phyloP scores from a whole-genome alignment of 2,329 filamentous ascomycete species.

The Diaporthe longicolla region DNA sequence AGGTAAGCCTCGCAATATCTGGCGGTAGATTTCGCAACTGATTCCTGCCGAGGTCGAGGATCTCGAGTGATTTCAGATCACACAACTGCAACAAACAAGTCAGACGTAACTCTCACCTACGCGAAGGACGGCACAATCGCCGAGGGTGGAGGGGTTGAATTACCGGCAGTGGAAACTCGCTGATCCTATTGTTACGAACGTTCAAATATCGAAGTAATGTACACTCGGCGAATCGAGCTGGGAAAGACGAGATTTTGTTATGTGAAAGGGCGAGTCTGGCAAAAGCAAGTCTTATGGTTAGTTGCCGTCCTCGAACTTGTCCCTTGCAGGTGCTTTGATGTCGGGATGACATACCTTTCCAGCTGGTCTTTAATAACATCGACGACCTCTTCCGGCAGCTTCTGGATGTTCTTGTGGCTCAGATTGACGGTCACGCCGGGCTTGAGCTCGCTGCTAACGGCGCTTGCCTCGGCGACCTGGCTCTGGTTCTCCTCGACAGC shows the following conservation, averaged over 20 bases:
- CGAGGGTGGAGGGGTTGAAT: conserved; percentile 33
- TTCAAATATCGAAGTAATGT: conserved; percentile 85
- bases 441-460: conserved; percentile 72
- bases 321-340: conserved; percentile 29
- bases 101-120: conserved; percentile 33
- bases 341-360: conserved; percentile 69
- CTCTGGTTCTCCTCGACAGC: conserved; percentile 76
- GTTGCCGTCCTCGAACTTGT: conserved; percentile 34
- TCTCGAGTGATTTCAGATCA: conserved; percentile 88
- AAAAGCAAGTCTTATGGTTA: conserved; percentile 44
- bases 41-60: conserved; percentile 92
- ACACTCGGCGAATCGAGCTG: conserved; percentile 80
- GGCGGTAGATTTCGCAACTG: conserved; percentile 83
- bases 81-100: conserved; percentile 74
- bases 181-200: conserved; percentile 81
- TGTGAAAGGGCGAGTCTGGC: conserved; percentile 83
- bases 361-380: conserved; percentile 81
- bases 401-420: conserved; percentile 80
- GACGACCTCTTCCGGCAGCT: conserved; percentile 80
- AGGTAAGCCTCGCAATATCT: conserved; percentile 84
- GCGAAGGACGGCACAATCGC: conserved; percentile 43
- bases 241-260: conserved; percentile 80
- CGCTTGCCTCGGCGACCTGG: conserved; percentile 72
- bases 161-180: conserved; percentile 72
- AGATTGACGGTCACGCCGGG: conserved; percentile 84